Conservation (phyloP, 345 rosid species). For the Eucalyptus albens region DNA sequence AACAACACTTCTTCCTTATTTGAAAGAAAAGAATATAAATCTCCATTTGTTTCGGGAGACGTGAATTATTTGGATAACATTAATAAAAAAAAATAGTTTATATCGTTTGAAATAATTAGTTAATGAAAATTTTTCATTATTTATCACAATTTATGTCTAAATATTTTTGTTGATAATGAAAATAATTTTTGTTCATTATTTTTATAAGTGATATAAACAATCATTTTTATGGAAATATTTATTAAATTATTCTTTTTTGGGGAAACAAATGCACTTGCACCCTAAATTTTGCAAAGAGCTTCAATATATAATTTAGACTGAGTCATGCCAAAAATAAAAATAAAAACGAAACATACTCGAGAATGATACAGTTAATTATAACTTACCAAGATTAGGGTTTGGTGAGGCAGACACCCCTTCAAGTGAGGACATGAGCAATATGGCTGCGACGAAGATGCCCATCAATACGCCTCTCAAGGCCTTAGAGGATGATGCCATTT, state of each 20-base stretch:
- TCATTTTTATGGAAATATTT: not conserved
- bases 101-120: not conserved
- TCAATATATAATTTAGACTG: not conserved
- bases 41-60: not conserved
- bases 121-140: not conserved
- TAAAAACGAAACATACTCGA: not conserved
- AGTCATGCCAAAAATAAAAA: not conserved
- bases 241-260: not conserved
- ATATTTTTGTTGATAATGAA: not conserved
- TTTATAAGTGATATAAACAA: not conserved
- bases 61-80: not conserved
- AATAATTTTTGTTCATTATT: not conserved
- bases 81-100: not conserved
- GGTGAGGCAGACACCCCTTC: not conserved
- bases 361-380: not conserved
- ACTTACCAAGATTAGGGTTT: not conserved
- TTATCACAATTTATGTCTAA: not conserved
- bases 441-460: not conserved
- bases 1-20: not conserved
- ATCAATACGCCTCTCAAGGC: not conserved
- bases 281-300: not conserved
- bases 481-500: not conserved
- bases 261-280: fast-evolving
- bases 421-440: not conserved
- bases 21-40: not conserved